Conservation (phyloP, 768 basidiomycete species). For the Phaffia tasmanica region DNA sequence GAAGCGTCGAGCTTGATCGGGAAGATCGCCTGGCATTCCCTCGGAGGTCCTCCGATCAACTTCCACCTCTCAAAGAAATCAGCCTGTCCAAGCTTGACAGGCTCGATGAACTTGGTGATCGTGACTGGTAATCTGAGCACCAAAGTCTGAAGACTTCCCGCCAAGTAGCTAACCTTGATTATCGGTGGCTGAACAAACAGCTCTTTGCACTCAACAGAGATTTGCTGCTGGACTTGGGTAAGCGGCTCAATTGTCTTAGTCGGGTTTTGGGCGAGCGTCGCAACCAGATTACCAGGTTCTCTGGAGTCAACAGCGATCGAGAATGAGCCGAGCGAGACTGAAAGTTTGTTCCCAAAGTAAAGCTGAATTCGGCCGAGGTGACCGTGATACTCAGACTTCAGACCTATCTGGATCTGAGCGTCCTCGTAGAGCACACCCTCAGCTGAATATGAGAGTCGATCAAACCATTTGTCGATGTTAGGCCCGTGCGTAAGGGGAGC, state of each 20-base stretch:
- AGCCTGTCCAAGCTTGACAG: constrained; percentile 64
- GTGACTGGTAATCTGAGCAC: constrained; percentile 75
- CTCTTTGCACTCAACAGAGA: constrained; percentile 92
- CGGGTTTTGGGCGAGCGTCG: constrained; percentile 40
- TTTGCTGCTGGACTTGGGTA: constrained; percentile 80
- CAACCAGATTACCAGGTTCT: constrained; percentile 63
- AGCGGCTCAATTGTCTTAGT: constrained; percentile 54
- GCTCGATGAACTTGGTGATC: constrained; percentile 84
- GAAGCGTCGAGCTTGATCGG: constrained; percentile 55
- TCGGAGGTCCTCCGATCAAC: constrained; percentile 85
- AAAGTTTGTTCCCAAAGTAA: constrained; percentile 91
- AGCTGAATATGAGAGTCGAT: constrained; percentile 60
- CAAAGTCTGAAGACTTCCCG: constrained; percentile 79
- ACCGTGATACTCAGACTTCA: constrained; percentile 93
- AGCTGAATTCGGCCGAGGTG: constrained; percentile 86
- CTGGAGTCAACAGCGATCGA: constrained; percentile 63
- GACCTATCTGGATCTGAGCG: constrained; percentile 82
- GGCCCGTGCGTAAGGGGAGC: constrained; percentile 51
- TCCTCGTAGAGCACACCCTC: constrained; percentile 96
- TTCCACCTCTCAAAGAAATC: constrained; percentile 99
- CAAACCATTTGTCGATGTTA: constrained; percentile 80
- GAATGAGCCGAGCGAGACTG: constrained; percentile 78
- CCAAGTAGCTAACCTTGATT: constrained; percentile 76
- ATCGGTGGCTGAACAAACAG: constrained; percentile 61
- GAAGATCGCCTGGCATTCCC: constrained; percentile 82